These are phyloP conservation scores for Calycina herbarum DNA, from an alignment of 2,329 filamentous ascomycete genomes.

Conservation along the genomic window DNA sequence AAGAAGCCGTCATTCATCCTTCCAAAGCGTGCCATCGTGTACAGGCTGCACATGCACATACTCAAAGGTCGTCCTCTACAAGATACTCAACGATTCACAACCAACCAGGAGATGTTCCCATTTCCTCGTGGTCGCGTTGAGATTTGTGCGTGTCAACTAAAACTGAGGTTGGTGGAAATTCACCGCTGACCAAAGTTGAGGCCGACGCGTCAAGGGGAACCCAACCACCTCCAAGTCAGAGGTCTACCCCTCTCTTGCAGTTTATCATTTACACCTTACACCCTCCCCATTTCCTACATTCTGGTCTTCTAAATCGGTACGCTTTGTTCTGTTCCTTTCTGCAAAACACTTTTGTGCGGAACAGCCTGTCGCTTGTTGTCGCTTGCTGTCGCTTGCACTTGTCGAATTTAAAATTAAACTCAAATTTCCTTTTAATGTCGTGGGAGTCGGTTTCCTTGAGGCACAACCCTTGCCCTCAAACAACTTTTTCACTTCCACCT, in stretches of 20 bases:
- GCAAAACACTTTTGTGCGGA: not conserved
- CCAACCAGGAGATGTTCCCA: not conserved
- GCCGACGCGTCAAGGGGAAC: not conserved
- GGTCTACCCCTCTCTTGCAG: not conserved
- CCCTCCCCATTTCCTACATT: not conserved
- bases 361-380: not conserved
- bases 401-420: too few relatives aligned
- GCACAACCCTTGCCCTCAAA: not conserved
- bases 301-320: not conserved
- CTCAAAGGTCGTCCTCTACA: not conserved
- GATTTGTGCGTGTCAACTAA: not conserved
- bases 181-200: not conserved
- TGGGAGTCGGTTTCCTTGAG: too few relatives aligned
- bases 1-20: not conserved
- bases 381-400: too few relatives aligned
- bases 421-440: too few relatives aligned
- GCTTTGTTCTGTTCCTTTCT: not conserved
- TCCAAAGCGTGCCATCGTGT: not conserved
- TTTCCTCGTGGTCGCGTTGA: not conserved
- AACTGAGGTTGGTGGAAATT: not conserved
- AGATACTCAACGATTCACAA: not conserved
- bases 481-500: not conserved
- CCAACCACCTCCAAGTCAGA: not conserved
- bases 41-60: not conserved
- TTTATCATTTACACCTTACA: not conserved